Conservation (phyloP, 345 rosid genomes). For the Reutealis trisperma region DNA sequence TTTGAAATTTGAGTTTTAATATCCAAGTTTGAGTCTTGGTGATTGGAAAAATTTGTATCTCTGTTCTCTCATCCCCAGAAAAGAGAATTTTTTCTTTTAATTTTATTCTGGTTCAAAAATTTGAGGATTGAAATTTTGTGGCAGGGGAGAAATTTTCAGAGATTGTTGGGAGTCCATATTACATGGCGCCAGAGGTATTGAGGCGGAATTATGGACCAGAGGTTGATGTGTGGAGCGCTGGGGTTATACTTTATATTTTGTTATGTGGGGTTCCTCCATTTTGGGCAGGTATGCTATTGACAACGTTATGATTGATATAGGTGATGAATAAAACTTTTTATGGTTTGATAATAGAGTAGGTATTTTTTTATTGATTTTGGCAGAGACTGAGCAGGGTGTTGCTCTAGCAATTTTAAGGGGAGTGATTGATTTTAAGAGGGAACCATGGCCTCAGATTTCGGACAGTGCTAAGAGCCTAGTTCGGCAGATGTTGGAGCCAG, state of each 20-base stretch:
- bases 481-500: constrained; percentile 81
- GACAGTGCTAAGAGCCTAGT: constrained; percentile 89
- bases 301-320: not conserved
- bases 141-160: constrained; percentile 78
- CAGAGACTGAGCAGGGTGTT: constrained; percentile 97
- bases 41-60: not conserved
- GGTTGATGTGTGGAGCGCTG: constrained; percentile 95
- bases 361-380: constrained; percentile 21
- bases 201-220: constrained; percentile 88
- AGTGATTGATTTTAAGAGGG: constrained; percentile 77
- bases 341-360: constrained; percentile 7
- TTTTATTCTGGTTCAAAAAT: not conserved
- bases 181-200: constrained; percentile 96
- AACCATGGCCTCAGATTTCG: constrained; percentile 96
- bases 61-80: not conserved
- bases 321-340: not conserved
- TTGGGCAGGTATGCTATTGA: constrained; percentile 69
- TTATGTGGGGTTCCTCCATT: constrained; percentile 93
- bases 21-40: not conserved
- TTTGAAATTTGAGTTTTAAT: constrained; percentile 13
- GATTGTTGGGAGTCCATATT: constrained; percentile 97
- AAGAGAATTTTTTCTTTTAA: too few species aligned
- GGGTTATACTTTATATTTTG: constrained; percentile 84
- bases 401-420: constrained; percentile 95
- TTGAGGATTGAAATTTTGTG: not conserved